Conservation (phyloP, 257 asterid genomes). For the Solanum arcanum region DNA sequence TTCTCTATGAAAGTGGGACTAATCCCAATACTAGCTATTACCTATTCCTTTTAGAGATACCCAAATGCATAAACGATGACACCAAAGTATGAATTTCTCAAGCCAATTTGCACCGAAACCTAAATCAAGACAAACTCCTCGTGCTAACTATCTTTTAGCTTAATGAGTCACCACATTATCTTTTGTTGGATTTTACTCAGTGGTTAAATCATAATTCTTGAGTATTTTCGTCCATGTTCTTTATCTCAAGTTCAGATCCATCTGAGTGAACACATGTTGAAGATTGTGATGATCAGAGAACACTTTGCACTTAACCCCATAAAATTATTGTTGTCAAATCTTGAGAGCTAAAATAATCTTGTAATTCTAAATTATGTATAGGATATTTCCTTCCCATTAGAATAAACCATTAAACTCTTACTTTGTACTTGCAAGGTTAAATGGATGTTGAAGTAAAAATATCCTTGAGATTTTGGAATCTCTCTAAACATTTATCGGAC, state of each 20-base stretch:
- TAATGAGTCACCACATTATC: no score
- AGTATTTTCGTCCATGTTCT: no score
- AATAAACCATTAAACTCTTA: no score
- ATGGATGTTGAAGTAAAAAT: no score
- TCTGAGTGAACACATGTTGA: not conserved
- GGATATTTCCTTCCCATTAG: no score
- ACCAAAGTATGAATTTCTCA: not conserved
- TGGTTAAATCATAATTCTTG: not conserved
- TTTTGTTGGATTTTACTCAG: no score
- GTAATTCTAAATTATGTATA: not conserved
- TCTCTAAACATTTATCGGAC: no score
- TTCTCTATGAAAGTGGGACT: not conserved
- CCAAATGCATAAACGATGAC: not conserved
- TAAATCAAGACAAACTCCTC: not conserved
- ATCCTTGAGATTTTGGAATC: no score
- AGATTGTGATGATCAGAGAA: not conserved
- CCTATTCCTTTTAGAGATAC: not conserved
- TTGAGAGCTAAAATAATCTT: no score
- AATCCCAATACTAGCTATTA: not conserved
- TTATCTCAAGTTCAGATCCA: not conserved
- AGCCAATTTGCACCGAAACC: not conserved
- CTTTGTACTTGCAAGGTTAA: no score
- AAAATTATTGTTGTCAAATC: no score
- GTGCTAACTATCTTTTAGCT: not conserved
- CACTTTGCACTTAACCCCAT: not conserved